These are phyloP conservation scores for Phlyctochytrium planicorne DNA, from an alignment of 192 early-diverging fungal genomes.

Conservation along the genomic window DNA sequence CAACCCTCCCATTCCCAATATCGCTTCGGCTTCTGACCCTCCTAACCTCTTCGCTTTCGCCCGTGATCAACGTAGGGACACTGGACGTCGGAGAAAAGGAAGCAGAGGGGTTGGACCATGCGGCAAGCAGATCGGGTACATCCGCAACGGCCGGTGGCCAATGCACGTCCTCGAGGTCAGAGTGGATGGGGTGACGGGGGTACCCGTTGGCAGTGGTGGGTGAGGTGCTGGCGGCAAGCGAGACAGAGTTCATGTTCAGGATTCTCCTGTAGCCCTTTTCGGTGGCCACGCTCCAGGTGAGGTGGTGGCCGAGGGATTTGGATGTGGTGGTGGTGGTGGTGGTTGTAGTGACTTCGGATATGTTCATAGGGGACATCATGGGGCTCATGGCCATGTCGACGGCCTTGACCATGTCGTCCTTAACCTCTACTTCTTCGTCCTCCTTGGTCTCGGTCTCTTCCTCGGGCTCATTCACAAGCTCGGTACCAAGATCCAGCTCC, in stretches of 20 bases:
- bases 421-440: background rate
- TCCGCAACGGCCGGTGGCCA: constrained; percentile 32
- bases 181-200: constrained; percentile 40
- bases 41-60: background rate
- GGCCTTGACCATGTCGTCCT: constrained; percentile 1
- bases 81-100: constrained; percentile 7
- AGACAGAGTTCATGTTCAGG: background rate
- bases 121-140: constrained; percentile 9
- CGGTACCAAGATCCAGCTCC: background rate
- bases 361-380: background rate
- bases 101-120: constrained; percentile 11
- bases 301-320: constrained; percentile 1
- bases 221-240: background rate
- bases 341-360: background rate
- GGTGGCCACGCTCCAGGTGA: constrained; percentile 36
- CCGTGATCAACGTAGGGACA: background rate
- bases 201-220: background rate
- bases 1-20: background rate
- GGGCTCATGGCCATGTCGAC: background rate
- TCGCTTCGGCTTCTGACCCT: background rate
- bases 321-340: background rate
- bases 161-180: constrained; percentile 53
- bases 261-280: constrained; percentile 38
- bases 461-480: background rate
- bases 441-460: background rate